phyloP scores from a whole-genome alignment of 2,329 filamentous ascomycete genomes.

The Nemania abortiva region DNA sequence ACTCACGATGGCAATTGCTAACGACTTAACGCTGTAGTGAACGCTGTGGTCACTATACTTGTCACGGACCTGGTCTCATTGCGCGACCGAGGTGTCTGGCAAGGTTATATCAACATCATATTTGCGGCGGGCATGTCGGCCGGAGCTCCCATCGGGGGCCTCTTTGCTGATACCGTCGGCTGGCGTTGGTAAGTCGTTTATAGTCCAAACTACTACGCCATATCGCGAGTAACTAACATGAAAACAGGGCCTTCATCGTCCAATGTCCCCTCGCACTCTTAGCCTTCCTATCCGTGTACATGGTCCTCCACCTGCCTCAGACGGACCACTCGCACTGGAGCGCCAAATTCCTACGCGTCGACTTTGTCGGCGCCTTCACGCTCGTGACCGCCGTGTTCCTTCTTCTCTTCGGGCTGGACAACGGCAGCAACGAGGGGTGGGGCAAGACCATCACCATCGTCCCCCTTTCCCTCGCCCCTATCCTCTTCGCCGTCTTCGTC shows the following conservation, averaged over 20 bases:
- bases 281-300: conserved; percentile 72
- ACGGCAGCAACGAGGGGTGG: conserved; percentile 80
- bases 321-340: conserved; percentile 71
- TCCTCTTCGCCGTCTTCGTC: conserved; percentile 75
- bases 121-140: conserved; percentile 52
- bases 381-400: conserved; percentile 74
- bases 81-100: conserved; percentile 59
- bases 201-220: background rate
- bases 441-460: conserved; percentile 67
- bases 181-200: conserved; percentile 59
- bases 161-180: conserved; percentile 47
- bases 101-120: conserved; percentile 53
- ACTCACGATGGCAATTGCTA: no score
- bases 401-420: conserved; percentile 77
- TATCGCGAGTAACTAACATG: conserved; percentile 17
- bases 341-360: conserved; percentile 74
- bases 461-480: conserved; percentile 66
- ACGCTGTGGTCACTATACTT: conserved; percentile 61
- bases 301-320: conserved; percentile 72
- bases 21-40: conserved; percentile 32
- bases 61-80: conserved; percentile 64
- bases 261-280: conserved; percentile 77
- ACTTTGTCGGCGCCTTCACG: conserved; percentile 77
- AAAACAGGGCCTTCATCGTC: conserved; percentile 72
- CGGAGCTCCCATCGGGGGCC: conserved; percentile 52